Percentiles rank a stretch among this genome's conserved stretches.
These are phyloP conservation scores for Nyssa sinensis DNA, from an alignment of 148 eudicot species.

Conservation along the genomic window DNA sequence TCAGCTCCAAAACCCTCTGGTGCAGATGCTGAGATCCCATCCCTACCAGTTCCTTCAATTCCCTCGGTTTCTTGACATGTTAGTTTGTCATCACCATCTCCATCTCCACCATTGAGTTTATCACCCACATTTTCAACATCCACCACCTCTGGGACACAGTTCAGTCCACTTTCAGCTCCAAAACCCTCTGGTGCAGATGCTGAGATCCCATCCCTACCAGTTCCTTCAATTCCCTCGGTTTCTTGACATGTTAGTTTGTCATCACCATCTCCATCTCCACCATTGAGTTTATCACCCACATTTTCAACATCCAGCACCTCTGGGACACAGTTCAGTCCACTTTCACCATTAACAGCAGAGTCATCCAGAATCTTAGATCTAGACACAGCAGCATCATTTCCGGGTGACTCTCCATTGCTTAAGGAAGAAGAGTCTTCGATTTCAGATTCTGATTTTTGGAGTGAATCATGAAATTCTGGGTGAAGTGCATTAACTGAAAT, in stretches of 20 bases:
- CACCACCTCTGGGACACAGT: slow-evolving; percentile 8
- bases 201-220: slow-evolving; percentile 25
- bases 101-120: slow-evolving; percentile 19
- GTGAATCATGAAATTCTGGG: neutral
- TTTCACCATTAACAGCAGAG: slow-evolving; percentile 13
- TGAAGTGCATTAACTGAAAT: neutral
- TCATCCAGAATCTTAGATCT: slow-evolving; percentile 16
- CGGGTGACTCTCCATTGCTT: slow-evolving; percentile 11
- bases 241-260: slow-evolving; percentile 26
- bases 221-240: slow-evolving; percentile 21
- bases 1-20: slow-evolving; percentile 33
- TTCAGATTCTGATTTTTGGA: slow-evolving; percentile 18
- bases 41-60: slow-evolving; percentile 20
- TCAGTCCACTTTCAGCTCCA: slow-evolving; percentile 16
- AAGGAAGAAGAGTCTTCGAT: slow-evolving; percentile 8
- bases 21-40: slow-evolving; percentile 33
- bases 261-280: slow-evolving; percentile 17
- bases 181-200: slow-evolving; percentile 35
- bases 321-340: neutral
- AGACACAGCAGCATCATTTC: slow-evolving; percentile 24
- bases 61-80: slow-evolving; percentile 27
- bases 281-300: slow-evolving; percentile 13
- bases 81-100: slow-evolving; percentile 15
- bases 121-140: slow-evolving; percentile 16
- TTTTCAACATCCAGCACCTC: slow-evolving; percentile 18